A percentile compares a stretch with the other conserved stretches of the same genome.
Conservation (phyloP, 306 rosid genomes). For the Fagus sylvatica region DNA sequence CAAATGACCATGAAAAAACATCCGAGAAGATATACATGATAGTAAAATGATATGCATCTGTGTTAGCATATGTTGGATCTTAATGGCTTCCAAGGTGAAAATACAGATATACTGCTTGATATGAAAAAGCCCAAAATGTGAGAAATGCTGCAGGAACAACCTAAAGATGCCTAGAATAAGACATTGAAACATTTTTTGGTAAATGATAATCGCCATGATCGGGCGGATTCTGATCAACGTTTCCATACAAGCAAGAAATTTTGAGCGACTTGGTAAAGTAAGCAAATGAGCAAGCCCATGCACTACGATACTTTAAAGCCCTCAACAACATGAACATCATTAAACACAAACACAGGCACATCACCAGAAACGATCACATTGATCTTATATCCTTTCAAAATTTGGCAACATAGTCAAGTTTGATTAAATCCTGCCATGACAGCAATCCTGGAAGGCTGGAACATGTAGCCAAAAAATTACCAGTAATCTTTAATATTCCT, state of each 20-base stretch:
- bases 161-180: too few species aligned
- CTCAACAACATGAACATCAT: slow-evolving; percentile 25
- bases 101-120: too few species aligned
- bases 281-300: slow-evolving; percentile 42
- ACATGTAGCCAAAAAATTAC: slow-evolving; percentile 31
- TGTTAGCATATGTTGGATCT: too few species aligned
- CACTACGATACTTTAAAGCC: slow-evolving; percentile 16
- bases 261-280: background rate
- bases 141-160: too few species aligned
- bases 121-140: too few species aligned
- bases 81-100: too few species aligned
- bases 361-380: slow-evolving; percentile 25
- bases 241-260: background rate
- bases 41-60: too few species aligned
- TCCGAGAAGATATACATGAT: too few species aligned
- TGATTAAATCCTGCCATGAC: slow-evolving; percentile 32
- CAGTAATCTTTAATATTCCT: slow-evolving; percentile 27
- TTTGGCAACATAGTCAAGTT: slow-evolving; percentile 23
- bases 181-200: too few species aligned
- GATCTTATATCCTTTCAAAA: slow-evolving; percentile 33
- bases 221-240: too few species aligned
- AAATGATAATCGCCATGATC: too few species aligned
- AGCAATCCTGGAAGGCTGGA: slow-evolving; percentile 27
- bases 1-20: too few species aligned
- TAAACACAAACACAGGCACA: slow-evolving; percentile 20